Evolutionary conservation across 805 yeast genomes (phyloP), one percentile per base, ranked within the genome.

Genomic region (Cyberlindnera mycetangii): DNA sequence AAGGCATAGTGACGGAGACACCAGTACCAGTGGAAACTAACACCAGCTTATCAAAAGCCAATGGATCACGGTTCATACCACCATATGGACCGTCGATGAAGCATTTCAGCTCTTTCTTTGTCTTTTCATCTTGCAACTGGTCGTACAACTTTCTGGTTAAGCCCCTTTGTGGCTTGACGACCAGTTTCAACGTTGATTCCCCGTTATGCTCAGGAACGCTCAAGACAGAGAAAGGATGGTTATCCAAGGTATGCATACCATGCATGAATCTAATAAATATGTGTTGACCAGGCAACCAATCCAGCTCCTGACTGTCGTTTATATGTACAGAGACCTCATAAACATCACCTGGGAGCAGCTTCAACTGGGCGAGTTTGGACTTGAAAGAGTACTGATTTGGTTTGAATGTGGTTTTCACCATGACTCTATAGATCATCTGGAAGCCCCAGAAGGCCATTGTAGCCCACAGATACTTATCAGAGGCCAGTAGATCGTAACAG

Each of bases 71-170:
- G 14, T 65, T 52, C 38, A 71, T 52, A 1, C 82, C 83, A 15
- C 84, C 83, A 47, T 76, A 78, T 4, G 84, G 81, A 1, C 84
- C 84, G 53, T 78, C 83, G 16, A 75, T 55, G 45, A 49, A 70
- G 1, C 74, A 72, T 27, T 61, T 62, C 40, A 59, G 32, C 0
- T 63, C 49, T 14, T 54, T 50, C 10, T 54, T 40, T 0, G 57
- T 49, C 18, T 54, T 55, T 11, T 44, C 45, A 10, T 65, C 64
- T 9, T 69, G 66, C 5, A 58, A 18, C 17, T 54, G 42, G 10
- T 55, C 37, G 46, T 59, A 61, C 4, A 77, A 48, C 11, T 50
- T 51, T 34, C 49, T 61, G 1, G 84, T 78, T 35, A 77, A 58
- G 0, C 84, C 84, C 4, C 58, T 60, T 44, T 69, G 66, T 0